Evolutionary conservation across 805 yeast genomes (phyloP), one percentile per base, ranked within the genome.

Genomic region (Peterozyma toletana): DNA sequence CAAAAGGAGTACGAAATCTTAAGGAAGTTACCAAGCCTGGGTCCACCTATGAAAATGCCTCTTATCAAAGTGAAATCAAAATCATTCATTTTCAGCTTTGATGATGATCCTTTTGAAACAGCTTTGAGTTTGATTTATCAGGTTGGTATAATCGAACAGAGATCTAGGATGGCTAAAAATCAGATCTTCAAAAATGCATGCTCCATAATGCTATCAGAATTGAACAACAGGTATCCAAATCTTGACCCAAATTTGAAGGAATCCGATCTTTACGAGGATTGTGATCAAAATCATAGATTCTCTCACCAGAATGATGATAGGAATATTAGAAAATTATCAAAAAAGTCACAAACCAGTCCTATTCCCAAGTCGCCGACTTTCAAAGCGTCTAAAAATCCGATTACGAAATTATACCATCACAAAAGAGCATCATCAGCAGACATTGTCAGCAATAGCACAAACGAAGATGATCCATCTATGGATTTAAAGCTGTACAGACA

Each of bases 41-140:
- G 13, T 5, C 34, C 34, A 13, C 34, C 34, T 4, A 11, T 31
- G 5, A 14, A 11, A 5, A 31, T 31, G 34, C 82, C 82, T 1
- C 53, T 55, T 2, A 59, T 80, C 1, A 62, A 62, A 30, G 44
- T 80, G 6, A 65, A 59, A 31, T 53, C 79, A 1, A 56, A 64
- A 5, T 56, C 59, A 1, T 62, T 80, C 33, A 67, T 71, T 1
- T 48, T 80, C 9, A 68, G 70, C 3, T 63, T 81, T 33, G 85
- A 79, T 44, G 81, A 77, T 56, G 86, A 82, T 55, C 78, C 81
- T 1, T 80, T 82, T 55, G 88, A 82, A 55, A 68, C 70, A 27
- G 80, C 80, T 53, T 57, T 82, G 13, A 70, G 75, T 2, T 63
- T 75, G 53, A 78, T 78, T 30, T 76, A 61, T 46, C 80, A 79